Evolutionary conservation across 345 rosid genomes (phyloP).

Genomic region (Zanthoxylum bungeanum): DNA sequence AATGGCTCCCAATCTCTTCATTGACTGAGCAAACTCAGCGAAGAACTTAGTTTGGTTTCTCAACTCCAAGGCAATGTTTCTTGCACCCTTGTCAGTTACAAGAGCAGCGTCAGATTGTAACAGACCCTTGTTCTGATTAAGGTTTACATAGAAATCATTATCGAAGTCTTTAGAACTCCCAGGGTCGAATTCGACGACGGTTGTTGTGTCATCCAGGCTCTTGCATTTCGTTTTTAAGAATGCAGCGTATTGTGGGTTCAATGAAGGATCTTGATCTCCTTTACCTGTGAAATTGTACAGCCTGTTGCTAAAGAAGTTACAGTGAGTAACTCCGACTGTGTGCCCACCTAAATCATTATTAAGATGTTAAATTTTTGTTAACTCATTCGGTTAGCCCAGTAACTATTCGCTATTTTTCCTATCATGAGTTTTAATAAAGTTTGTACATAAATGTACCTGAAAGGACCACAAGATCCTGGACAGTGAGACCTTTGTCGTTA

Average conservation of each 20-base stretch:
- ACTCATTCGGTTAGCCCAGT: too few species aligned
- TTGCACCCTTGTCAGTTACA: conserved; percentile 30
- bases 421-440: too few species aligned
- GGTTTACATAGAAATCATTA: conserved; percentile 33
- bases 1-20: conserved; percentile 51
- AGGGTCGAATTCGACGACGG: conserved; percentile 57
- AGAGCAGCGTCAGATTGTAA: conserved; percentile 66
- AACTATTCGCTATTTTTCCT: too few species aligned
- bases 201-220: conserved; percentile 24
- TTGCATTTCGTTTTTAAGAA: conserved; percentile 43
- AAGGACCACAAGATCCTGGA: conserved; percentile 65
- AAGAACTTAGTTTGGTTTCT: conserved; percentile 2
- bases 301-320: conserved; percentile 45
- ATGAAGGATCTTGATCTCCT: conserved; percentile 58
- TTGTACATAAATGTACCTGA: conserved; percentile 63
- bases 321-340: conserved; percentile 56
- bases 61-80: conserved; percentile 12
- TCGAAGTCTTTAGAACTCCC: conserved; percentile 41
- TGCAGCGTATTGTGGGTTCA: conserved; percentile 35
- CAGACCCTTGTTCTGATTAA: conserved; percentile 45
- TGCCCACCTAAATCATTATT: conserved; percentile 49
- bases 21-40: conserved; percentile 47
- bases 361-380: too few species aligned
- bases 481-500: conserved; percentile 44
- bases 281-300: conserved; percentile 68